Base-by-base conservation (phyloP, 169 alveolate species). In the Plasmodium gaboni region DNA sequence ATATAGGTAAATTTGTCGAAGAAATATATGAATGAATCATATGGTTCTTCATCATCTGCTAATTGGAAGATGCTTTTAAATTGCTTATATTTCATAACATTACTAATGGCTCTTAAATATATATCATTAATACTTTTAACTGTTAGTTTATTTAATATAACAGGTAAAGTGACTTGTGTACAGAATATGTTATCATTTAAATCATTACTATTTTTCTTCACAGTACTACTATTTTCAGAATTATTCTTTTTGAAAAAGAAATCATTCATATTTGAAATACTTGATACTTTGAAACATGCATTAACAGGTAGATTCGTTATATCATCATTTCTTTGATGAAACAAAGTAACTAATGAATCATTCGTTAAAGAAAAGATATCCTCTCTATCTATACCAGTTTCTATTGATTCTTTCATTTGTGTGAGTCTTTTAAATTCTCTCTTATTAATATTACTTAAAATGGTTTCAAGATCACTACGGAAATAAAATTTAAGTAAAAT, bases 1-100 rank as follows among this genome's bases (percentile, higher is more conserved):
- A 80, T 53, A 46, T 80, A 80, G 13, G 90, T 60, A 61, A 65
- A 67, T 67, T 80, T 80, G 51, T 80, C 83, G 57, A 80, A 80
- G 50, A 80, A 65, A 61, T 80, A 80, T 51, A 80, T 38, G 50
- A 80, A 67, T 5, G 78, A 67, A 13, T 67, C 55, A 59, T 80
- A 80, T 17, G 69, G 63, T 50, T 76, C 69, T 1, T 13, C 46
- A 32, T 53, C 53, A 0, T 13, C 69, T 8, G 24, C 19, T 46
- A 76, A 6, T 13, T n/a, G 24, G 46, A 22, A 63, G 12, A 32
- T 48, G 2, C 48, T 26, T 69, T 57, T 50, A 60, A 83, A 83
- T 22, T 38, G 1, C 6, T 0, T 3, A 15, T 38, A 15, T 46
- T 83, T 12, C 71, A 83, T 83, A 72, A 83, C 48, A 71, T 42